Evolutionary conservation across 306 rosid genomes (phyloP).

Genomic region (Macrotyloma uniflorum): DNA sequence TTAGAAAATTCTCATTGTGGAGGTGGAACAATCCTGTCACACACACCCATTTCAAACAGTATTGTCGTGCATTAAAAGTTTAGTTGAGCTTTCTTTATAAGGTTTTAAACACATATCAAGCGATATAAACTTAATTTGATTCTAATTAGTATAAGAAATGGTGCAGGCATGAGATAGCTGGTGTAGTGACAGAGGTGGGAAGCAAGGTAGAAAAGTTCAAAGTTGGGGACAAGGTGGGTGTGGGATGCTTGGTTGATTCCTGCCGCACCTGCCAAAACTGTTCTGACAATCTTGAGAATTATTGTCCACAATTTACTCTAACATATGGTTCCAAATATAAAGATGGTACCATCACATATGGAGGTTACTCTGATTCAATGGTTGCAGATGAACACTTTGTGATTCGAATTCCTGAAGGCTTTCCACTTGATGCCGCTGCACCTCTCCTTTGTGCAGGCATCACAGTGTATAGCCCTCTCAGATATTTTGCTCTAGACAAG

Average conservation of each 20-base stretch:
- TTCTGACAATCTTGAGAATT: conserved; percentile 45
- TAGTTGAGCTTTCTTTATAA: too few species aligned
- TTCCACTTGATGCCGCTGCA: conserved; percentile 58
- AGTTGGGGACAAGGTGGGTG: conserved; percentile 64
- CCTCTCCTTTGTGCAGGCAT: conserved; percentile 73
- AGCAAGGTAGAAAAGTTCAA: conserved; percentile 52
- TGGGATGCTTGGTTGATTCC: conserved; percentile 56
- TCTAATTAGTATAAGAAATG: background rate
- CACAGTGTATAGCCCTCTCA: conserved; percentile 61
- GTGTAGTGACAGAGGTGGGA: conserved; percentile 62
- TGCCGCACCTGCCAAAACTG: conserved; percentile 54
- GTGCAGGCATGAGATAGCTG: conserved; percentile 59
- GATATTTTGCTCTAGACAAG: conserved; percentile 46
- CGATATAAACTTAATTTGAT: background rate
- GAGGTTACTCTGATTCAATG: conserved; percentile 59
- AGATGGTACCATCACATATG: conserved; percentile 54
- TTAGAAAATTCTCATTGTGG: background rate
- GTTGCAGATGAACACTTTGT: conserved; percentile 51
- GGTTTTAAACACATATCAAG: background rate
- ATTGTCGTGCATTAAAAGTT: background rate
- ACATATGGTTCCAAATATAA: conserved; percentile 30
- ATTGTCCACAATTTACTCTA: conserved; percentile 38
- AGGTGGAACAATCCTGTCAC: background rate
- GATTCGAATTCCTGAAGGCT: conserved; percentile 42
- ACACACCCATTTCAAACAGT: background rate